Evolutionary conservation across 1,284 basidiomycete species (phyloP), one percentile per base, ranked within the genome.

Genomic region (Athelia sp.): DNA sequence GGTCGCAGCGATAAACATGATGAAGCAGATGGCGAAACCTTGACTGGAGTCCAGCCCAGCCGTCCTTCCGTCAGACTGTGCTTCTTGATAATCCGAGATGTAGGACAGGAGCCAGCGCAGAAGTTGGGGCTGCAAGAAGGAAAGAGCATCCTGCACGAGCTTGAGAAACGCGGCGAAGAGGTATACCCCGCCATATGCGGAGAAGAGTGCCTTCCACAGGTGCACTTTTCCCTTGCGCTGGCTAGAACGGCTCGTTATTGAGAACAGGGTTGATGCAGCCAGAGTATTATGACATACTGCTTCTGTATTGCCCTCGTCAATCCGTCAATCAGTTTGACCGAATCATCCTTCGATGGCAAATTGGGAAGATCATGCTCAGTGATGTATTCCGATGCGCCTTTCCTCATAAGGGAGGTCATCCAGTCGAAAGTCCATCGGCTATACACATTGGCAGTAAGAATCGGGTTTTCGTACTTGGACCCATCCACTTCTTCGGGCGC

Each of bases 111-210:
- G 74, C 58, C 82, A 75, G 15, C 90, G 81, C 22, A 99, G 78
- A 1, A 98, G 74, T 64, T 97, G 90, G 0, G 96, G 96, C 63
- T 98, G 95, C 2, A 85, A 65, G 68, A 98, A 98, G 0, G 82
- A 81, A 13, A 96, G 70, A 40, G 71, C 69, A 63, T 98, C 95
- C 65, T 95, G 92, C 0, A 80, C 45, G 13, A 90, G 57, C 70
- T 97, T 95, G 47, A 93, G 70, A 18, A 69, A 46, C 0, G 73
- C 75, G 0, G 93, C 94, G 18, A 81, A 60, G 2, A 81, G 65
- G 60, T 90, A 97, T 0, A 90, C 85, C 0, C 77, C 72, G 0
- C 95, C 95, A 58, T 90, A 98, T 0, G 93, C 80, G 3, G 78
- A 60, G 51, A 82, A 81, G 14, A 97, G 73, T 0, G 93, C 82